Evolutionary conservation across 1,139 yeast genomes (phyloP).

Genomic region (Zhuliangozyma parablackwelliae): DNA sequence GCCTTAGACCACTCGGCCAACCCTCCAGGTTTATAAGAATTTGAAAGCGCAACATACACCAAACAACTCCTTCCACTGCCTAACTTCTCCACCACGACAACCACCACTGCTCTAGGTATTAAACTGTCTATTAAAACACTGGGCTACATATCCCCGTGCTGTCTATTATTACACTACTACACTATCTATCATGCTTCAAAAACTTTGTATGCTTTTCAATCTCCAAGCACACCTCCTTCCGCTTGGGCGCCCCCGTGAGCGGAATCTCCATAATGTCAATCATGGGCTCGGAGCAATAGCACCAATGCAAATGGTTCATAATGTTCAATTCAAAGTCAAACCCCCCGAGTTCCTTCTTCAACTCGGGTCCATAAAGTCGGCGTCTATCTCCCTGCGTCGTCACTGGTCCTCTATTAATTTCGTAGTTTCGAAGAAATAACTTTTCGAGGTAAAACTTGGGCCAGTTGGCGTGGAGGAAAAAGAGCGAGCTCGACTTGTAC

Average conservation of each 20-base stretch:
- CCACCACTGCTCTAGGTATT: not conserved
- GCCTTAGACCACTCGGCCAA: slow-evolving; percentile 11
- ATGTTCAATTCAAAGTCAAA: slow-evolving; percentile 27
- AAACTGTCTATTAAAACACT: slow-evolving; percentile 3
- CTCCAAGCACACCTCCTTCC: slow-evolving; percentile 21
- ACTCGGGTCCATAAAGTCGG: slow-evolving; percentile 24
- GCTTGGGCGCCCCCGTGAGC: slow-evolving; percentile 15
- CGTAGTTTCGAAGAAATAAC: slow-evolving; percentile 19
- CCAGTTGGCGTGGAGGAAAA: slow-evolving; percentile 39
- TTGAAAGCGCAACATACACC: not conserved
- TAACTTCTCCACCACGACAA: not conserved
- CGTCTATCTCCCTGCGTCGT: slow-evolving; percentile 17
- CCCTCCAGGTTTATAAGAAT: slow-evolving; percentile 2
- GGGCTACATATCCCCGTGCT: too few species aligned
- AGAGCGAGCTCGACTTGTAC: slow-evolving; percentile 24
- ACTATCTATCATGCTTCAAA: slow-evolving; percentile 10
- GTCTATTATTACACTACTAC: not conserved
- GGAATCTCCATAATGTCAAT: slow-evolving; percentile 22
- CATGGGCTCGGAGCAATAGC: slow-evolving; percentile 22
- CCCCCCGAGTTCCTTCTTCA: slow-evolving; percentile 23
- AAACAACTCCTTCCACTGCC: not conserved
- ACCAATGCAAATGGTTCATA: slow-evolving; percentile 21
- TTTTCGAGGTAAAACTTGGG: slow-evolving; percentile 26
- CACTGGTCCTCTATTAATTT: slow-evolving; percentile 25
- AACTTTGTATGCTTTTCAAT: slow-evolving; percentile 23